Conservation (phyloP, 441 rosid species). For the Adansonia gregorii region DNA sequence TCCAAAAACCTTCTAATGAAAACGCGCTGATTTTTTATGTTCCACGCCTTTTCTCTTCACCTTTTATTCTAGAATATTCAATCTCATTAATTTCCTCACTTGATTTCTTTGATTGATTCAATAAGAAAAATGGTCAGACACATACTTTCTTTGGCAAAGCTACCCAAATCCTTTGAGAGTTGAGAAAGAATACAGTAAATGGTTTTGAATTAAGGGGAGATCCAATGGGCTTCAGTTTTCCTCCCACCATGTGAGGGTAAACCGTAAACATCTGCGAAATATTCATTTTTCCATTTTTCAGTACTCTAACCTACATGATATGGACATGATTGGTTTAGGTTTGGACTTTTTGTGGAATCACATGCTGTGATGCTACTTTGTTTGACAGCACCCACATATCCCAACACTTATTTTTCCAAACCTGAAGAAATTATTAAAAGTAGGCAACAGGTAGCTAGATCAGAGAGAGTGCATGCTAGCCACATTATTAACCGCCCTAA, state of each 20-base stretch:
- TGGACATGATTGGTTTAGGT: slow-evolving; percentile 11
- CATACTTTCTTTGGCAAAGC: background rate
- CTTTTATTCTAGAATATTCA: background rate
- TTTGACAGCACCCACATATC: slow-evolving; percentile 16
- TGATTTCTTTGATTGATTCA: background rate
- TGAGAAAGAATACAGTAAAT: background rate
- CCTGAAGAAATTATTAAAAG: background rate
- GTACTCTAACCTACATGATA: background rate
- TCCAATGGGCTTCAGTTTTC: background rate
- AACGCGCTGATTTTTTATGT: background rate
- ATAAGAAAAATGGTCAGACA: slow-evolving; percentile 4
- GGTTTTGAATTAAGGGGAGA: background rate
- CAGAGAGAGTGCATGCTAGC: background rate
- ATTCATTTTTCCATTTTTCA: too few relatives aligned
- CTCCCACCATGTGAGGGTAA: background rate
- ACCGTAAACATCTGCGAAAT: background rate
- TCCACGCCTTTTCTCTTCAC: too few relatives aligned
- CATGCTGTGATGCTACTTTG: background rate
- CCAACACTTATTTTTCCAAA: background rate
- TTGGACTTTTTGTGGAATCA: slow-evolving; percentile 16
- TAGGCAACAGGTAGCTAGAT: slow-evolving; percentile 12
- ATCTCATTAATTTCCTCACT: too few relatives aligned
- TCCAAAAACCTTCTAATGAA: background rate
- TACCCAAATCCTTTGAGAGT: background rate
- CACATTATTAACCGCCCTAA: background rate